Base-by-base conservation (phyloP, 257 asterid genomes). In the Petunia secreta region DNA sequence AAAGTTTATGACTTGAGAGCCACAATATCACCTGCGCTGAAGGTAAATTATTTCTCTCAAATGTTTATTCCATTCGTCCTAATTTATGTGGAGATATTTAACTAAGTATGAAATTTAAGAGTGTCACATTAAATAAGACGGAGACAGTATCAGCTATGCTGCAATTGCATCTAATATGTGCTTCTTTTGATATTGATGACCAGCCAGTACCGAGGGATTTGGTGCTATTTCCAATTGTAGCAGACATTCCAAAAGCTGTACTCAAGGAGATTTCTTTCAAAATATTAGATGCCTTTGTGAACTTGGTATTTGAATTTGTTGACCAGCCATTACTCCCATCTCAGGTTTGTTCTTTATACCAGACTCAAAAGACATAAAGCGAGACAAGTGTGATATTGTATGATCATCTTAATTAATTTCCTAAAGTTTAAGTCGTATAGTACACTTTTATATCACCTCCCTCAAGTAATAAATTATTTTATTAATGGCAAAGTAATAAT, bases 281-380 rank as follows among this genome's bases (percentile, higher is more conserved):
- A 60, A 34, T 90, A 65, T 38, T 90, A 44, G 93, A 91, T 85
- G 84, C 85, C 52, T 83, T 90, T 46, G 91, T 89, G 6, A 90
- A 89, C 86, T 73, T 65, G 2, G 74, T 83, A 38, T 90, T 88
- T 58, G 85, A 86, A 53, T 86, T 91, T 58, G 66, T 85, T 39
- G 94, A 91, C 65, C 92, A 87, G 74, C 89, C 90, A 3, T 80
- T 86, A 71, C 87, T 86, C 73, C 92, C 91, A n/a, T 89, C 93
- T 89, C 94, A 90, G 92, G 97, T 87, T 77, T 53, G 4, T 25
- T 2, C 36, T 13, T 55, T 48, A 5, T 11, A 25, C 5, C 9
- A 66, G 9, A 74, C 39, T 34, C 11, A 9, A 2, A 38, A 25
- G 25, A 25, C 25, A 25, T 25, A 25, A 25, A 25, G 25, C 25